phyloP scores from a whole-genome alignment of 208 protist species.

The Balamuthia mandrillaris region DNA sequence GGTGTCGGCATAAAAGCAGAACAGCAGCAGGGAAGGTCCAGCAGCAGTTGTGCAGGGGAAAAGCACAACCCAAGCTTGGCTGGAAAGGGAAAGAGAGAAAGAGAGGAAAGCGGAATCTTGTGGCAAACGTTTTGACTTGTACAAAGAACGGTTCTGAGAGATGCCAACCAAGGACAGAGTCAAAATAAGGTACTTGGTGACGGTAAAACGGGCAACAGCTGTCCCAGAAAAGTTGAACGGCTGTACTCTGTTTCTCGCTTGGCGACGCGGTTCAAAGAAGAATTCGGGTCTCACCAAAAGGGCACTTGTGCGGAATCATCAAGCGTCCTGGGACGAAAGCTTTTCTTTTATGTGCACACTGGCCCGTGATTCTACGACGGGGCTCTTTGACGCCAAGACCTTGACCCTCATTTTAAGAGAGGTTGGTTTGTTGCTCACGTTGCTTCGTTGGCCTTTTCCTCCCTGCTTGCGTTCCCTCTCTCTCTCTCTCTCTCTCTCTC shows the following conservation, averaged over 20 bases:
- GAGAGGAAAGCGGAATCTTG: too few species aligned
- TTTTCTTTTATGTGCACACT: conserved; percentile 26
- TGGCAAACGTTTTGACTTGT: too few species aligned
- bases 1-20: too few species aligned
- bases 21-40: too few species aligned
- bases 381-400: neutral
- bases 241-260: conserved; percentile 27
- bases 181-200: conserved; percentile 32
- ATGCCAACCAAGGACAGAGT: conserved; percentile 26
- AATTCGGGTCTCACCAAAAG: conserved; percentile 28
- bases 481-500: neutral
- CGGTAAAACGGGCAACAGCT: neutral
- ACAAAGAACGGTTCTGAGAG: neutral
- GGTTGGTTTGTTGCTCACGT: neutral
- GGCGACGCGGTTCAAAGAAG: conserved; percentile 20
- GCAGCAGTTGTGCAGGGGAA: too few species aligned
- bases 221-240: conserved; percentile 35
- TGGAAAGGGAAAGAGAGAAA: too few species aligned
- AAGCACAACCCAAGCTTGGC: too few species aligned
- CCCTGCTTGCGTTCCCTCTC: neutral
- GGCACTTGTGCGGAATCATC: conserved; percentile 9
- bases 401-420: conserved; percentile 33
- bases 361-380: neutral
- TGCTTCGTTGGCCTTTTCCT: neutral
- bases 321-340: conserved; percentile 27